Evolutionary conservation across 345 rosid genomes (phyloP).

Genomic region (Eutrema heterophyllum): DNA sequence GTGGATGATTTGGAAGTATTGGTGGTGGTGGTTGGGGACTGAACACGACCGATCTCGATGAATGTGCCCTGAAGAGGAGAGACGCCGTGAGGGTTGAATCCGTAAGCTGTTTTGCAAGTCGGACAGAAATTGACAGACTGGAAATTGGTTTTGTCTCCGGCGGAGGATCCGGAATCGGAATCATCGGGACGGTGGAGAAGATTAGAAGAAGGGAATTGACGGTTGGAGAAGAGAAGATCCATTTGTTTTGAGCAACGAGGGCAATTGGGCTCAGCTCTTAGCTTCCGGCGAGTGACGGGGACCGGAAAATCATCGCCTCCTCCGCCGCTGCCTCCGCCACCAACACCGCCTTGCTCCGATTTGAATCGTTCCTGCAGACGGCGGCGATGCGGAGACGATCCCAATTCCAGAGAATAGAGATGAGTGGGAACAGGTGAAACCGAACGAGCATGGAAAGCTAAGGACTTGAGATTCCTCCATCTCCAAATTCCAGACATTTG

Average conservation of each 20-base stretch:
- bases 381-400: conserved; percentile 40
- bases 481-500: conserved; percentile 62
- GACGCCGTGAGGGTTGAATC: conserved; percentile 55
- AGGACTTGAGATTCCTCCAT: conserved; percentile 54
- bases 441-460: conserved; percentile 31
- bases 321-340: conserved; percentile 25
- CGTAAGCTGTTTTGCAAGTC: conserved; percentile 81
- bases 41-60: conserved; percentile 63
- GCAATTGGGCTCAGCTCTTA: conserved; percentile 84
- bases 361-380: conserved; percentile 58
- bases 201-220: conserved; percentile 40
- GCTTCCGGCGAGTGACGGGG: conserved; percentile 42
- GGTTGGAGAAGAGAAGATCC: conserved; percentile 77
- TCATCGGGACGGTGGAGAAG: conserved; percentile 34
- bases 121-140: conserved; percentile 84
- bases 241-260: conserved; percentile 87
- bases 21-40: conserved; percentile 21
- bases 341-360: conserved; percentile 64
- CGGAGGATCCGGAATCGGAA: not conserved
- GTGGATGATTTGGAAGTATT: conserved; percentile 13
- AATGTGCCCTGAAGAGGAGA: conserved; percentile 90
- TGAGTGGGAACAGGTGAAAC: conserved; percentile 37
- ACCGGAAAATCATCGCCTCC: conserved; percentile 25
- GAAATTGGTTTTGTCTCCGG: conserved; percentile 25
- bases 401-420: conserved; percentile 38